Evolutionary conservation across 495 filamentous ascomycete genomes (phyloP).

Genomic region (Aspergillus hancockii): DNA sequence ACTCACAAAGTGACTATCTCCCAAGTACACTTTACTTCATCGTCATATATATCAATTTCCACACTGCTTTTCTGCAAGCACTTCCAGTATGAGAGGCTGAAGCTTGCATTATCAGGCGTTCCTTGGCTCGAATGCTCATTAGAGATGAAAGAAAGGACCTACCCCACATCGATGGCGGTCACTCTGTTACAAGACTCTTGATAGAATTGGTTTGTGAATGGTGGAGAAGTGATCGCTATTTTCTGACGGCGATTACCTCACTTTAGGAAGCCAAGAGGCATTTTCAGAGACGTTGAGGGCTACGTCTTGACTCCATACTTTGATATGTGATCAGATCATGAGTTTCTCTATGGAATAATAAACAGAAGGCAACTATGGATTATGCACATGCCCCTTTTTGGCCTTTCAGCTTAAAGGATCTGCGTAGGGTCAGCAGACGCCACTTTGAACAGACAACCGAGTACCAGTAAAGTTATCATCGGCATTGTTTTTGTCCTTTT

Average conservation of each 20-base stretch:
- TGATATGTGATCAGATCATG: slow-evolving; percentile 23
- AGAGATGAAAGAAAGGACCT: background rate
- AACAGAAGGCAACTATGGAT: slow-evolving; percentile 9
- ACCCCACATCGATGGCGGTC: background rate
- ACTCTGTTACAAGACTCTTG: background rate
- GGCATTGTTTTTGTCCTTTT: background rate
- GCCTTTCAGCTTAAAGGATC: slow-evolving; percentile 5
- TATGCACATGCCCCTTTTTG: slow-evolving; percentile 21
- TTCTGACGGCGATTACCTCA: slow-evolving; percentile 3
- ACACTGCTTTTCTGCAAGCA: background rate
- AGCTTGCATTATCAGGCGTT: background rate
- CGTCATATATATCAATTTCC: background rate
- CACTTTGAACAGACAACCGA: background rate
- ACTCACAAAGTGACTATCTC: background rate
- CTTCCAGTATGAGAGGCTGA: background rate
- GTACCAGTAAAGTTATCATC: background rate
- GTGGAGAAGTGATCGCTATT: background rate
- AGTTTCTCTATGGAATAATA: slow-evolving; percentile 5
- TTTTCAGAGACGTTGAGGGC: background rate
- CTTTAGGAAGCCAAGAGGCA: background rate
- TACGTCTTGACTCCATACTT: slow-evolving; percentile 2
- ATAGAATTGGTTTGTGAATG: slow-evolving; percentile 2
- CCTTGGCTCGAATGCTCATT: background rate
- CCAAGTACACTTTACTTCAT: background rate
- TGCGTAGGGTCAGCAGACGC: slow-evolving; percentile 22